Conservation (phyloP, 1,139 yeast genomes). For the Pneumocystis carinii region DNA sequence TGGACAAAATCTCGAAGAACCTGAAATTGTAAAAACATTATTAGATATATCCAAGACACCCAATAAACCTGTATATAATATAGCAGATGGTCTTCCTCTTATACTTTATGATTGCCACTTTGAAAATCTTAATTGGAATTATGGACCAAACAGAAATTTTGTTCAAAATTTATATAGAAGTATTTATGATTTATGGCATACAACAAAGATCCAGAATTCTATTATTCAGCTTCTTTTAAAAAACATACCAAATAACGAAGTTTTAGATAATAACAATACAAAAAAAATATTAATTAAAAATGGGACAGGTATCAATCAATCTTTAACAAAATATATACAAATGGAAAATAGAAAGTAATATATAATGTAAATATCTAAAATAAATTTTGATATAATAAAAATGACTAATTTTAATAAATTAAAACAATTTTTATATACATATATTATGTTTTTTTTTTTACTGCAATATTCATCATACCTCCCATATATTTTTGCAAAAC, state of each 20-base stretch:
- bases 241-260: neutral
- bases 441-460: neutral
- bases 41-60: conserved; percentile 47
- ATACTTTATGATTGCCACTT: conserved; percentile 79
- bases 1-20: conserved; percentile 62
- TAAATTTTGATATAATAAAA: neutral
- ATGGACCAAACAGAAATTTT: conserved; percentile 7
- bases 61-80: conserved; percentile 63
- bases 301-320: neutral
- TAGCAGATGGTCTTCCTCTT: conserved; percentile 88
- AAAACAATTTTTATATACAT: neutral
- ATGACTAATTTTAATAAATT: neutral
- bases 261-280: neutral
- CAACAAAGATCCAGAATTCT: neutral
- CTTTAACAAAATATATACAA: neutral
- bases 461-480: neutral
- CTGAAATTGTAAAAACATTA: conserved; percentile 41
- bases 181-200: conserved; percentile 1
- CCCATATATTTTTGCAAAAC: conserved; percentile 1
- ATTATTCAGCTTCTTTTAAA: neutral
- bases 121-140: conserved; percentile 49
- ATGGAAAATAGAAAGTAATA: neutral
- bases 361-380: neutral
- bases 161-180: neutral
- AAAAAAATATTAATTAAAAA: neutral